These are phyloP conservation scores for Pythium myriotylum DNA, from an alignment of 352 stramenopile species.

Conservation along the genomic window DNA sequence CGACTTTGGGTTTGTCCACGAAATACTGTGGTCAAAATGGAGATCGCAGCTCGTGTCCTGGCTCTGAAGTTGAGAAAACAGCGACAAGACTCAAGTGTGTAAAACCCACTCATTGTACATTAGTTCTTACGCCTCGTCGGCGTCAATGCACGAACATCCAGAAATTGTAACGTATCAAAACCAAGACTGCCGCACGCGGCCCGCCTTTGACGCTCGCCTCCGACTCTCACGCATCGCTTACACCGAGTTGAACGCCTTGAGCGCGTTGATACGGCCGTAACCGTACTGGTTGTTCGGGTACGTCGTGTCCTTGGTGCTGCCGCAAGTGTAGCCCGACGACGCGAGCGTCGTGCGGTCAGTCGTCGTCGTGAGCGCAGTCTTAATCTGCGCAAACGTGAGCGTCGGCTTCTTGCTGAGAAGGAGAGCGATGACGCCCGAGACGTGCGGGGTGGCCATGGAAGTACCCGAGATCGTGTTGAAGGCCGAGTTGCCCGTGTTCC, in stretches of 20 bases:
- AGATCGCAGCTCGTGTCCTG: too few species aligned
- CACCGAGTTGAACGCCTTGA: slow-evolving; percentile 8
- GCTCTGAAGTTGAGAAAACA: too few species aligned
- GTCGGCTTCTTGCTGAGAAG: too few species aligned
- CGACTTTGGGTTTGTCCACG: too few species aligned
- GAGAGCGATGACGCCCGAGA: too few species aligned
- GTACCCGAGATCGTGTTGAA: slow-evolving; percentile 38
- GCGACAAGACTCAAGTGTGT: neutral
- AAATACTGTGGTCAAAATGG: too few species aligned
- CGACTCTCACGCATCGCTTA: neutral
- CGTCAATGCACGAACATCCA: neutral
- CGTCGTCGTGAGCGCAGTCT: slow-evolving; percentile 13
- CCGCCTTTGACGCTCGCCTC: too few species aligned
- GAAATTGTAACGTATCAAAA: neutral
- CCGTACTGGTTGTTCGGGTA: too few species aligned
- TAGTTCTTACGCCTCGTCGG: neutral
- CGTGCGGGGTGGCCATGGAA: too few species aligned
- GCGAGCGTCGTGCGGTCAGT: slow-evolving; percentile 18
- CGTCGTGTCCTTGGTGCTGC: slow-evolving; percentile 18
- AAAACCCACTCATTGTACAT: neutral
- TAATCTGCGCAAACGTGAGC: too few species aligned
- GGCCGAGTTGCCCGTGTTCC: slow-evolving; percentile 17
- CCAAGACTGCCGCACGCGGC: too few species aligned
- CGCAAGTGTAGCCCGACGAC: slow-evolving; percentile 26
- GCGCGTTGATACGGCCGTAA: slow-evolving; percentile 34